Percentiles rank a stretch among this genome's conserved stretches.
phyloP scores from a whole-genome alignment of 2,329 filamentous ascomycete species.

The Stagonosporopsis chrysanthemi region DNA sequence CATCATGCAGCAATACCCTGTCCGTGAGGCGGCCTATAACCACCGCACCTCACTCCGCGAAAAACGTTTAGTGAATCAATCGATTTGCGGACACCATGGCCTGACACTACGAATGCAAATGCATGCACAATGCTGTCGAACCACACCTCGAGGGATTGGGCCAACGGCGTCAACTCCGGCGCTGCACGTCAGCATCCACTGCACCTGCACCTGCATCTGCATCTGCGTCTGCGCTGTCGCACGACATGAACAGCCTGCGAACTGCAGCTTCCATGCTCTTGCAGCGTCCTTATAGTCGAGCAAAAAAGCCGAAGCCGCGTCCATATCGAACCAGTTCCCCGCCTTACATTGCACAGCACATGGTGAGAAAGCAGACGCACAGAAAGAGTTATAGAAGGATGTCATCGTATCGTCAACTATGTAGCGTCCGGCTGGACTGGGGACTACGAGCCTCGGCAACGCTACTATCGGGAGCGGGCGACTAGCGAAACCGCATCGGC shows the following conservation, averaged over 20 bases:
- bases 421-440: conserved; percentile 1
- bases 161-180: background rate
- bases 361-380: background rate
- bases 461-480: conserved; percentile 2
- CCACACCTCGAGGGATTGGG: background rate
- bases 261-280: conserved; percentile 7
- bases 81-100: background rate
- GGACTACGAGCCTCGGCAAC: background rate
- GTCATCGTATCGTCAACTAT: conserved; percentile 7
- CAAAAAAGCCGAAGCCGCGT: background rate
- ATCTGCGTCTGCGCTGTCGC: conserved; percentile 6
- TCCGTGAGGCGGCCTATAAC: background rate
- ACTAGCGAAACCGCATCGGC: conserved; percentile 1
- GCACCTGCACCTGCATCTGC: background rate
- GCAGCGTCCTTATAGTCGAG: conserved; percentile 8
- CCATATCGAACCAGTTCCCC: background rate
- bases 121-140: background rate
- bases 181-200: conserved; percentile 11
- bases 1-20: background rate
- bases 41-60: background rate
- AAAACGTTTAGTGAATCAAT: background rate
- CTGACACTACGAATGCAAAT: background rate
- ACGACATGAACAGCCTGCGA: conserved; percentile 24
- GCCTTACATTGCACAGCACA: conserved; percentile 8
- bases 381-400: background rate